These are phyloP conservation scores for Epichloe aotearoae DNA, from an alignment of 2,329 filamentous ascomycete genomes.

Conservation along the genomic window DNA sequence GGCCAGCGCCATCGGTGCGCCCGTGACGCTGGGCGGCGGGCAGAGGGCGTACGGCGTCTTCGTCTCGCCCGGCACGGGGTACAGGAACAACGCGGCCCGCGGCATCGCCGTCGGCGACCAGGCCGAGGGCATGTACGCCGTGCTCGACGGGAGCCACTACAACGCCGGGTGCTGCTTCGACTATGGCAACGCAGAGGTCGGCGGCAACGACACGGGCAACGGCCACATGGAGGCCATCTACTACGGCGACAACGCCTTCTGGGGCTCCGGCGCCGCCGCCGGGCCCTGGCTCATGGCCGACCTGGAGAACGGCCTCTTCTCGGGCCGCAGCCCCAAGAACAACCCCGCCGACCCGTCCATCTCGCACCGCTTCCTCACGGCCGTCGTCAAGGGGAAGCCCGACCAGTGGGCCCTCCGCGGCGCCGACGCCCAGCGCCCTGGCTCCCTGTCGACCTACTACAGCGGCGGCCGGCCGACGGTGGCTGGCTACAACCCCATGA, in stretches of 20 bases:
- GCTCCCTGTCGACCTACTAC: slow-evolving; percentile 44
- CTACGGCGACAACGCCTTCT: slow-evolving; percentile 39
- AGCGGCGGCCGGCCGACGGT: slow-evolving; percentile 37
- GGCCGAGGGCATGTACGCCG: slow-evolving; percentile 46
- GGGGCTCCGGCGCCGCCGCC: slow-evolving; percentile 42
- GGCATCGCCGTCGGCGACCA: slow-evolving; percentile 41
- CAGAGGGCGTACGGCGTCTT: slow-evolving; percentile 52
- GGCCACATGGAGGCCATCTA: slow-evolving; percentile 60
- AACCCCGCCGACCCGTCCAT: slow-evolving; percentile 41
- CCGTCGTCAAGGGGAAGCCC: slow-evolving; percentile 38
- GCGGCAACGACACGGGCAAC: slow-evolving; percentile 38
- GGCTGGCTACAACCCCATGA: slow-evolving; percentile 42
- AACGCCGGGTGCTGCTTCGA: slow-evolving; percentile 44
- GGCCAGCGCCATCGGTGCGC: slow-evolving; percentile 45
- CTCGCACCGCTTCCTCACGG: slow-evolving; percentile 41
- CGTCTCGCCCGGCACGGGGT: slow-evolving; percentile 46
- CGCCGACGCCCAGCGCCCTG: slow-evolving; percentile 36
- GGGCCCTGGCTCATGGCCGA: slow-evolving; percentile 60
- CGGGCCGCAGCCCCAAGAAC: slow-evolving; percentile 29
- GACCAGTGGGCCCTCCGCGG: slow-evolving; percentile 48
- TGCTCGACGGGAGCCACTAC: slow-evolving; percentile 47
- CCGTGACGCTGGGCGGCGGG: slow-evolving; percentile 46
- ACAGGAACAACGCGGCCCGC: slow-evolving; percentile 42
- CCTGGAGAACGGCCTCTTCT: slow-evolving; percentile 54
- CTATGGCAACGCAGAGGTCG: slow-evolving; percentile 44